A percentile compares a stretch with the other conserved stretches of the same genome.
Conservation (phyloP, 495 filamentous ascomycete species). For the Aspergillus indologenus region DNA sequence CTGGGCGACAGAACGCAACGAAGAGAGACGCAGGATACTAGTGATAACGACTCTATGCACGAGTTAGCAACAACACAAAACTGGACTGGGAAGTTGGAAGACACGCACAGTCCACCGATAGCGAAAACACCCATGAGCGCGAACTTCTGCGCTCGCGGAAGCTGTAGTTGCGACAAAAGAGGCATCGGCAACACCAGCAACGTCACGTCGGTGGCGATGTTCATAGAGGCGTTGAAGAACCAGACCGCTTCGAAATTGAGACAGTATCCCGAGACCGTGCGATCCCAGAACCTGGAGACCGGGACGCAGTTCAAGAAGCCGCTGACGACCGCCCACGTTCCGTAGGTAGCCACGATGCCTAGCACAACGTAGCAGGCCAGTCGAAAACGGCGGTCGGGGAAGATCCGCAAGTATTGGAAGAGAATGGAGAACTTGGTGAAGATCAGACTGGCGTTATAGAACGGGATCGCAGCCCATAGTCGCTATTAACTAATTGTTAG, state of each 20-base stretch:
- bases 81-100: constrained; percentile 60
- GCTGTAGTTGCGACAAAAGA: constrained; percentile 46
- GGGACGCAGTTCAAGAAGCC: constrained; percentile 55
- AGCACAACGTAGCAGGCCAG: constrained; percentile 32
- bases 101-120: constrained; percentile 49
- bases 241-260: constrained; percentile 45
- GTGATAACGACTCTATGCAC: constrained; percentile 44
- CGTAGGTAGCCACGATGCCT: constrained; percentile 34
- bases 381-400: constrained; percentile 35
- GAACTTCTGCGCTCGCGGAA: constrained; percentile 50
- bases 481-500: constrained; percentile 15
- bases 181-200: constrained; percentile 57
- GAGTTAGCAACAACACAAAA: constrained; percentile 58
- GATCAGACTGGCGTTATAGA: constrained; percentile 39
- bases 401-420: constrained; percentile 49
- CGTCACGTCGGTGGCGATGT: constrained; percentile 53
- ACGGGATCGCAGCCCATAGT: constrained; percentile 40
- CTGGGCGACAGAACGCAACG: constrained; percentile 28
- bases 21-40: constrained; percentile 35
- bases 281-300: constrained; percentile 51
- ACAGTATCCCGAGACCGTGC: constrained; percentile 47
- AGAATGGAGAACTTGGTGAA: constrained; percentile 49
- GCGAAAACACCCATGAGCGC: constrained; percentile 53
- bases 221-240: constrained; percentile 54
- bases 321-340: constrained; percentile 37